phyloP scores from a whole-genome alignment of 768 basidiomycete genomes.

The Phlebiopsis gigantea region DNA sequence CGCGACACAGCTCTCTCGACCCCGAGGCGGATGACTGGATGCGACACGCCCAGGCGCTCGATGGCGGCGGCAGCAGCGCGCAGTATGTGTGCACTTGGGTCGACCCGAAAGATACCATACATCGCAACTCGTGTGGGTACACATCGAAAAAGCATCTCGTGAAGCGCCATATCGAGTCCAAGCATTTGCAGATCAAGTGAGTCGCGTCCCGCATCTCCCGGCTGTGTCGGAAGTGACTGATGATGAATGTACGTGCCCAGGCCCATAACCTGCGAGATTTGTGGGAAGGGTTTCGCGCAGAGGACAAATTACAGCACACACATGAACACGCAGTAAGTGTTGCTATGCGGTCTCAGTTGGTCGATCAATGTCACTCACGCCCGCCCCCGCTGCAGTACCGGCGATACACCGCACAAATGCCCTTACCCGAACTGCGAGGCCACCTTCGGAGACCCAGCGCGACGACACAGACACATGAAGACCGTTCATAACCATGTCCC shows the following conservation, averaged over 20 bases:
- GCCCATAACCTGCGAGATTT: conserved; percentile 46
- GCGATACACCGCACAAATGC: conserved; percentile 49
- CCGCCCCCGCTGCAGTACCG: conserved; percentile 37
- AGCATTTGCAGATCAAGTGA: conserved; percentile 56
- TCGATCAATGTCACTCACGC: background rate
- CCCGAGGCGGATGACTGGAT: conserved; percentile 11
- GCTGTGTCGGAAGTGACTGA: conserved; percentile 5
- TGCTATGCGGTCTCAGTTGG: background rate
- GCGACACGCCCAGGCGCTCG: conserved; percentile 5
- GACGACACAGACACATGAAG: conserved; percentile 55
- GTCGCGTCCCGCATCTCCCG: conserved; percentile 21
- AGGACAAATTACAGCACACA: conserved; percentile 57
- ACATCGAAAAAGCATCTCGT: conserved; percentile 57
- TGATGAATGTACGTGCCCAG: conserved; percentile 25
- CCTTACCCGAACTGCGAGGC: conserved; percentile 41
- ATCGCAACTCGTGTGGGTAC: conserved; percentile 33
- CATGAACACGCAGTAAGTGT: conserved; percentile 44
- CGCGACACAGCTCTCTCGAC: conserved; percentile 8
- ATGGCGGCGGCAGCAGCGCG: conserved; percentile 10
- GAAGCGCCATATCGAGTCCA: conserved; percentile 62
- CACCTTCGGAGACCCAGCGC: conserved; percentile 60
- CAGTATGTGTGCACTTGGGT: conserved; percentile 39
- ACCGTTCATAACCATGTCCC: conserved; percentile 47
- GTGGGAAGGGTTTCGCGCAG: conserved; percentile 50
- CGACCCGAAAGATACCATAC: conserved; percentile 27